Evolutionary conservation across 2,329 filamentous ascomycete genomes (phyloP).

Genomic region (Penicillium verrucosum): DNA sequence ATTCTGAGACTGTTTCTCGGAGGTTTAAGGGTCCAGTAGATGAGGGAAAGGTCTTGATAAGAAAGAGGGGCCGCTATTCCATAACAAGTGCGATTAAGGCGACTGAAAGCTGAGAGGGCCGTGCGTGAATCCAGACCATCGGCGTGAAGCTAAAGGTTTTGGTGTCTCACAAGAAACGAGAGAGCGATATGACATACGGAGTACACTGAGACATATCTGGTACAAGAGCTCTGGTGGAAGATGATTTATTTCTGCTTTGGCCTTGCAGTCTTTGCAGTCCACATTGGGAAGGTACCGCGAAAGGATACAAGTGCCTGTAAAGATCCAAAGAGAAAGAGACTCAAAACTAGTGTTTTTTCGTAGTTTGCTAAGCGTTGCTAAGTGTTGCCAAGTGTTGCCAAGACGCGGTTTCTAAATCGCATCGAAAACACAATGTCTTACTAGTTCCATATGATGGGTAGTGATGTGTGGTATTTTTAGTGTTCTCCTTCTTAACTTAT

Average conservation of each 20-base stretch:
- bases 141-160: not conserved
- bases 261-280: not conserved
- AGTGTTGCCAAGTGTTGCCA: not conserved
- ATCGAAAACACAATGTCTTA: not conserved
- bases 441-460: not conserved
- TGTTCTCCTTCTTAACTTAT: not conserved
- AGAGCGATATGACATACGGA: not conserved
- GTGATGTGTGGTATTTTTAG: not conserved
- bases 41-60: not conserved
- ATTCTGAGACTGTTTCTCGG: not conserved
- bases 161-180: not conserved
- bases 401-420: not conserved
- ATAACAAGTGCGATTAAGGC: not conserved
- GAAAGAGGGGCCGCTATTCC: not conserved
- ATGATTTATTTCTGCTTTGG: not conserved
- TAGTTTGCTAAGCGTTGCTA: not conserved
- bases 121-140: not conserved
- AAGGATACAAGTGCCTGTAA: not conserved
- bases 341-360: not conserved
- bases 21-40: not conserved
- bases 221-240: not conserved
- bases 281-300: not conserved
- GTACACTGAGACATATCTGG: not conserved
- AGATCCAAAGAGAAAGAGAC: not conserved
- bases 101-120: not conserved